Evolutionary conservation across 164 flowering plant genomes (phyloP), one percentile per base, ranked within the genome.

Genomic region (Amborella trichopoda): DNA sequence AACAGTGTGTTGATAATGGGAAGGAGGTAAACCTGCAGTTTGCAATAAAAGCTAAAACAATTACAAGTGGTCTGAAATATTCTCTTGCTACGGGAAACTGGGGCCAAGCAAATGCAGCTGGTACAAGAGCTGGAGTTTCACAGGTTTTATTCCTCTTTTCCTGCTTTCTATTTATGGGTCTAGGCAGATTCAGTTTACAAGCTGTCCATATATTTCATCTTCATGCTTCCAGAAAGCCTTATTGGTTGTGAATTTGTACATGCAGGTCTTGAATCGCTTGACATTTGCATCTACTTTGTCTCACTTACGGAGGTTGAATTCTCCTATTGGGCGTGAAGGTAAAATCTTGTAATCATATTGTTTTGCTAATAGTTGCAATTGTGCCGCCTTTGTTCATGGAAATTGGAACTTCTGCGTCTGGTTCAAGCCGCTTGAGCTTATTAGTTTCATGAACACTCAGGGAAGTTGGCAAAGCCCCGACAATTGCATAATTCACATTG

Each of bases 31-130:
- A 93, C 57, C 62, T 93, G 53, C 95, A 85, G 71, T 85, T 82
- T 68, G 96, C 96, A 14, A 93, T 93, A 26, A 93, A 85, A 62
- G 99, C 99, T 40, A 93, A 88, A 58, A 93, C 96, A 17, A 82
- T 93, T 27, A 93, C 99, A 14, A 88, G 94, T 72, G 99, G 99
- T 13, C 88, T 93, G 27, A 93, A 88, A 46, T 93, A 88, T 54
- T 88, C 99, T 16, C 88, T 93, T 55, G 94, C 99, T 36, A 93
- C 99, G 51, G 99, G 99, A 10, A 93, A 93, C 49, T 93, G 96
- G 99, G 99, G 99, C 6, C 95, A 84, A 72, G 96, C 96, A 49
- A 93, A 93, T 75, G 95, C 94, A 18, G 99, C 99, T 55, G 95
- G 96, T 34, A 85, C 99, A 48, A 83, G 99, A 58, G 95, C 96